Percentiles rank a stretch among this genome's conserved stretches.
These are phyloP conservation scores for Moesziomyces antarcticus DNA, from an alignment of 1,284 basidiomycete genomes.

Conservation along the genomic window DNA sequence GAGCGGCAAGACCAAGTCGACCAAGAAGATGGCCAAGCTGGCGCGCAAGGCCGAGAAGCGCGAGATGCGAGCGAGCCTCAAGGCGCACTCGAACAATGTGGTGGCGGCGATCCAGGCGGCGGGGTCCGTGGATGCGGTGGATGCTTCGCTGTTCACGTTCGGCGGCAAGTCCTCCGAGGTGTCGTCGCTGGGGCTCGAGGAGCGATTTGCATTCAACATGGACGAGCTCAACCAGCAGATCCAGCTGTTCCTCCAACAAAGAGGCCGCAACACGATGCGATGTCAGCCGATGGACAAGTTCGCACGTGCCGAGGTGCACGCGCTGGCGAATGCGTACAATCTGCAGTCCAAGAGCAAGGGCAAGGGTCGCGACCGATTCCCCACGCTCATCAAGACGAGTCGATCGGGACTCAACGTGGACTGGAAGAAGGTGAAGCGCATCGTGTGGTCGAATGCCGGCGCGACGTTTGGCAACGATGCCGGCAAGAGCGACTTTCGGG, in stretches of 20 bases:
- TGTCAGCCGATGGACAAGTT: slow-evolving; percentile 66
- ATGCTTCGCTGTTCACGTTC: slow-evolving; percentile 25
- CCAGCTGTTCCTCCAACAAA: slow-evolving; percentile 50
- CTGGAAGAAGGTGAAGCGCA: slow-evolving; percentile 43
- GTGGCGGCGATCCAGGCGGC: slow-evolving; percentile 30
- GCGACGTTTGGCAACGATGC: slow-evolving; percentile 51
- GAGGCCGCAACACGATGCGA: slow-evolving; percentile 54
- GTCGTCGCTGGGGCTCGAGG: slow-evolving; percentile 24
- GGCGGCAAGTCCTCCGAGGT: slow-evolving; percentile 22
- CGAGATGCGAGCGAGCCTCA: slow-evolving; percentile 42
- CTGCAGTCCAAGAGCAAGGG: slow-evolving; percentile 59
- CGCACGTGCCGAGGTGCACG: slow-evolving; percentile 63
- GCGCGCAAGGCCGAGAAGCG: slow-evolving; percentile 46
- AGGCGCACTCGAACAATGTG: slow-evolving; percentile 42
- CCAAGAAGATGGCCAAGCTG: slow-evolving; percentile 54
- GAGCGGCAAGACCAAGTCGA: slow-evolving; percentile 42
- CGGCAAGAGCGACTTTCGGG: slow-evolving; percentile 34
- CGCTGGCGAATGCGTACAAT: slow-evolving; percentile 60
- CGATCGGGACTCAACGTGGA: slow-evolving; percentile 47
- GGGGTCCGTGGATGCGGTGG: slow-evolving; percentile 36
- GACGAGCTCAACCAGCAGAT: slow-evolving; percentile 59
- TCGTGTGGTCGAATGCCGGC: slow-evolving; percentile 45
- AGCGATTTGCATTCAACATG: slow-evolving; percentile 51
- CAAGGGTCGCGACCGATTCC: slow-evolving; percentile 55
- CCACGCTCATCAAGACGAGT: slow-evolving; percentile 63